phyloP scores from a whole-genome alignment of 148 eudicot species.

The Spergularia bocconei region DNA sequence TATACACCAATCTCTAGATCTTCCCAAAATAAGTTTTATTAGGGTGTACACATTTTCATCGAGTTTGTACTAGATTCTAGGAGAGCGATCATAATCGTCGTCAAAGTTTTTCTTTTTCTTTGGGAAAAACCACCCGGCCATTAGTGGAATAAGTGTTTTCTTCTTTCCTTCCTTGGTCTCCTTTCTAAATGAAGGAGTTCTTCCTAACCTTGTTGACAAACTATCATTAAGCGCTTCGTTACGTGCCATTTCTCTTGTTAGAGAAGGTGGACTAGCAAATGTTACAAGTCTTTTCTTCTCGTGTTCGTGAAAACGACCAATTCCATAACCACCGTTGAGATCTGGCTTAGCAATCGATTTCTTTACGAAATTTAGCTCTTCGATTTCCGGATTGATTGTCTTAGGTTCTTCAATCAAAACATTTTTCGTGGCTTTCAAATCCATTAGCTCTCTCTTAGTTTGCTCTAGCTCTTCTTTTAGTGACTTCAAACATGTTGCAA shows the following conservation, averaged over 20 bases:
- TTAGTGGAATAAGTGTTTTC: slow-evolving; percentile 37
- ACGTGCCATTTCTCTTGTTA: slow-evolving; percentile 32
- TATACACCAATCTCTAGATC: neutral
- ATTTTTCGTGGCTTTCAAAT: slow-evolving; percentile 37
- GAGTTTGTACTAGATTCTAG: neutral
- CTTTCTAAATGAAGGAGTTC: slow-evolving; percentile 30
- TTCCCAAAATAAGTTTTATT: neutral
- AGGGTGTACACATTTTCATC: neutral
- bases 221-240: slow-evolving; percentile 8
- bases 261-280: slow-evolving; percentile 65
- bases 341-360: neutral
- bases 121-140: slow-evolving; percentile 47
- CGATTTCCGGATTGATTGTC: slow-evolving; percentile 51
- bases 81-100: slow-evolving; percentile 12
- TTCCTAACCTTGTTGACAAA: slow-evolving; percentile 22
- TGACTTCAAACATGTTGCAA: slow-evolving; percentile 47
- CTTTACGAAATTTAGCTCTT: slow-evolving; percentile 66
- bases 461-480: slow-evolving; percentile 58
- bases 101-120: slow-evolving; percentile 43
- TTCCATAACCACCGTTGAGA: neutral
- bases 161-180: slow-evolving; percentile 44
- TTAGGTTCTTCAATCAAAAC: slow-evolving; percentile 5
- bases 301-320: slow-evolving; percentile 2
- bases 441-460: slow-evolving; percentile 55
- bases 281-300: slow-evolving; percentile 58